A percentile compares a stretch with the other conserved stretches of the same genome.
These are phyloP conservation scores for Coemansia sp. DNA, from an alignment of 192 early-diverging fungal species.

Conservation along the genomic window DNA sequence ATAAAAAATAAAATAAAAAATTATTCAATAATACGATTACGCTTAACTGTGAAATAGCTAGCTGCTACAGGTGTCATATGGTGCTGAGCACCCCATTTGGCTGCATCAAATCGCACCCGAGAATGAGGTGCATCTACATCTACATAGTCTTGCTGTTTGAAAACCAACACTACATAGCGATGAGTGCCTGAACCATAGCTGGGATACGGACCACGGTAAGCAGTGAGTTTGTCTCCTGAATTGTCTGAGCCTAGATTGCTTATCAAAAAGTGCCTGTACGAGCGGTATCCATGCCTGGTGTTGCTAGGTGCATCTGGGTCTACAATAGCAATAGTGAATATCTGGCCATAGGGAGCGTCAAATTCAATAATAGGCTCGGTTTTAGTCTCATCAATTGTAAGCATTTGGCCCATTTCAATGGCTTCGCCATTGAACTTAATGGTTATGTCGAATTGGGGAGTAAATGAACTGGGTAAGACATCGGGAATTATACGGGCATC, in stretches of 20 bases:
- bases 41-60: constrained; percentile 31
- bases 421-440: constrained; percentile 12
- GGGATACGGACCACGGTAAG: constrained; percentile 18
- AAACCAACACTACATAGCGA: constrained; percentile 23
- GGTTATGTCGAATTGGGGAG: constrained; percentile 26
- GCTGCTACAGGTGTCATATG: constrained; percentile 37
- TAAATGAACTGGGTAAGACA: constrained; percentile 17
- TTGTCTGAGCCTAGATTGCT: constrained; percentile 23
- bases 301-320: constrained; percentile 30
- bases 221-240: constrained; percentile 2
- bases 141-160: constrained; percentile 20
- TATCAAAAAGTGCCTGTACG: constrained; percentile 30
- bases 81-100: constrained; percentile 21
- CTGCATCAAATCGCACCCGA: constrained; percentile 28
- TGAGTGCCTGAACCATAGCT: constrained; percentile 23
- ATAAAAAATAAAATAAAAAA: not conserved
- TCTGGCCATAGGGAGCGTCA: constrained; percentile 19
- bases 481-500: constrained; percentile 21
- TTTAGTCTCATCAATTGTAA: constrained; percentile 19
- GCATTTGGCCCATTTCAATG: constrained; percentile 30
- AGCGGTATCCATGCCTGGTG: constrained; percentile 29
- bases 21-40: constrained; percentile 5
- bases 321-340: constrained; percentile 29
- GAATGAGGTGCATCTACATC: constrained; percentile 17
- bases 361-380: constrained; percentile 30